These are phyloP conservation scores for Fraxinus sp. DNA, from an alignment of 305 asterid species.

Conservation along the genomic window DNA sequence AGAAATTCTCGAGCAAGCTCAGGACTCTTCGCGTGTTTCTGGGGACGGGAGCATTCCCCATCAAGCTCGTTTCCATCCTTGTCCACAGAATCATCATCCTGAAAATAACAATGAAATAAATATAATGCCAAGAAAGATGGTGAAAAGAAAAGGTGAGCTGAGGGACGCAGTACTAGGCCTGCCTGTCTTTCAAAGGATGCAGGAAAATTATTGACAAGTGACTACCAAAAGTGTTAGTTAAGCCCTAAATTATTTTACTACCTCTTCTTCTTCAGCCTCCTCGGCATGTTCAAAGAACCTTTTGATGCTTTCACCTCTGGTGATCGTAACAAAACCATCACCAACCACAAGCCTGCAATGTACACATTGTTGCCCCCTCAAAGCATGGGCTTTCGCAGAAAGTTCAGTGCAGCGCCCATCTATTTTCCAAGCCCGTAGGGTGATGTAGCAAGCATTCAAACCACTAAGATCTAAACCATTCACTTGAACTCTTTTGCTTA, in stretches of 20 bases:
- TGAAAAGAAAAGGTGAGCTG: slow-evolving; percentile 15
- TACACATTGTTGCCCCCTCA: slow-evolving; percentile 86
- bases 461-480: slow-evolving; percentile 85
- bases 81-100: slow-evolving; percentile 99
- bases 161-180: slow-evolving; percentile 20
- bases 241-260: slow-evolving; percentile 23
- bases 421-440: slow-evolving; percentile 81
- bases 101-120: slow-evolving; percentile 18
- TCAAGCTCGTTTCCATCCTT: slow-evolving; percentile 95
- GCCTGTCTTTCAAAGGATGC: background rate
- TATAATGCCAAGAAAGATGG: background rate
- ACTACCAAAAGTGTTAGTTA: background rate
- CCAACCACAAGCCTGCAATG: slow-evolving; percentile 96
- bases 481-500: slow-evolving; percentile 75
- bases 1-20: slow-evolving; percentile 99
- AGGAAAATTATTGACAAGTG: background rate
- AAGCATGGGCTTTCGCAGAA: slow-evolving; percentile 92
- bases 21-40: slow-evolving; percentile 99
- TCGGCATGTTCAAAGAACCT: slow-evolving; percentile 98
- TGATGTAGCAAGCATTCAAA: slow-evolving; percentile 77
- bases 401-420: slow-evolving; percentile 91
- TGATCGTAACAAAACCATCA: slow-evolving; percentile 78
- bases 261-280: slow-evolving; percentile 99
- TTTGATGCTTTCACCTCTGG: slow-evolving; percentile 72
- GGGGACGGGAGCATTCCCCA: slow-evolving; percentile 96